Evolutionary conservation across 1,284 basidiomycete genomes (phyloP), one percentile per base, ranked within the genome.

Genomic region (Rhodotorula glutinis): DNA sequence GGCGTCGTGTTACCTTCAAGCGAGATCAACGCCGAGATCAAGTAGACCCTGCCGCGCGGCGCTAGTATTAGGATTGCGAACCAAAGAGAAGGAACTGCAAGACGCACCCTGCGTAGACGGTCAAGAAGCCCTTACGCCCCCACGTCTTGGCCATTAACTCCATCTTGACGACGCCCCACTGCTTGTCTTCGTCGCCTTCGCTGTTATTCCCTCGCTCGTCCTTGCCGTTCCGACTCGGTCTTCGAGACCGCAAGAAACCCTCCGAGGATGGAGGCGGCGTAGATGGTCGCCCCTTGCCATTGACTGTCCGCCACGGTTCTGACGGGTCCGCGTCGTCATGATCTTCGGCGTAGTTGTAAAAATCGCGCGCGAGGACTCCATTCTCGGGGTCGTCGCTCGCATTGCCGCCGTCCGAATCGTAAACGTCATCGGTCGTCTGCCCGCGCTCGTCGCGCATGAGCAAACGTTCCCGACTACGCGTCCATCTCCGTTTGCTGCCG

Each of bases 1-100:
- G 75, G 73, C 7, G 73, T 74, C 17, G 72, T 75, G 54, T 75
- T 76, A 14, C 71, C 66, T 27, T 76, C 76, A 47, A 76, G 70
- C 19, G 73, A 73, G 3, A 69, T 73, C 27, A 75, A 57, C 7
- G 68, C 57, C 57, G 72, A 71, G 27, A 76, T 63, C 41, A 74
- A 60, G 58, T 73, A 71, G 51, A 73, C 60, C 3, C 70, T 69
- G 54, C n/a, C n/a, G n/a, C n/a, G n/a, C n/a, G n/a, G n/a, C n/a
- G n/a, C n/a, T n/a, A n/a, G n/a, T n/a, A n/a, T n/a, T n/a, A n/a
- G n/a, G n/a, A n/a, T n/a, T n/a, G n/a, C n/a, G n/a, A n/a, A n/a
- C n/a, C n/a, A n/a, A n/a, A n/a, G n/a, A n/a, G n/a, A n/a, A n/a
- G n/a, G n/a, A n/a, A n/a, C 25, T n/a, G 9, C 41, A 3, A 2